Percentiles rank a stretch among this genome's conserved stretches.
Conservation (phyloP, 257 asterid species). For the Jaltomata sinuosa region DNA sequence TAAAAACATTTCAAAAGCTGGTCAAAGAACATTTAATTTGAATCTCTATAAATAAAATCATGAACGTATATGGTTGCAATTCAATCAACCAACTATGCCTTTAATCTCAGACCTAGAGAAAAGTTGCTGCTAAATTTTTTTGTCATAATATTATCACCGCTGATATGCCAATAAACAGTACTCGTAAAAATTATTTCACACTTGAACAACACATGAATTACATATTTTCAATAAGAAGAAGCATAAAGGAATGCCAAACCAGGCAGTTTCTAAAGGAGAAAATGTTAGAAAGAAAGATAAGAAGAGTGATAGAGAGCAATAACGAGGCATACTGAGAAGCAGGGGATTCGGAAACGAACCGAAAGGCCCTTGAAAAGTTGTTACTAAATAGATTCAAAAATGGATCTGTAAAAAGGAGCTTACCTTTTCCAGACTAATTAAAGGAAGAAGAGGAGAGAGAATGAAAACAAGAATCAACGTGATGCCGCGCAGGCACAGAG, state of each 20-base stretch:
- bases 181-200: background rate
- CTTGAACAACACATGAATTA: background rate
- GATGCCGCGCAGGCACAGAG: background rate
- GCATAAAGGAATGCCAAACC: background rate
- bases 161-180: background rate
- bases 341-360: background rate
- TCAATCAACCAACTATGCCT: background rate
- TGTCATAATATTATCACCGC: background rate
- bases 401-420: conserved; percentile 12
- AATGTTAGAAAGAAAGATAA: background rate
- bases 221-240: background rate
- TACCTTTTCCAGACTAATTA: too few relatives aligned
- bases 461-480: background rate
- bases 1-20: background rate
- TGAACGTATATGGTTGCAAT: background rate
- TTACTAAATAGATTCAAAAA: background rate
- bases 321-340: background rate
- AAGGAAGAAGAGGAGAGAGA: too few relatives aligned
- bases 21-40: background rate
- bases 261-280: background rate
- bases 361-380: background rate
- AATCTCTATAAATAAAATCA: background rate
- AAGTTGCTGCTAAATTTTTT: background rate
- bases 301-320: background rate
- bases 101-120: background rate